Conservation (phyloP, 495 filamentous ascomycete genomes). For the Aspergillus wentii region DNA sequence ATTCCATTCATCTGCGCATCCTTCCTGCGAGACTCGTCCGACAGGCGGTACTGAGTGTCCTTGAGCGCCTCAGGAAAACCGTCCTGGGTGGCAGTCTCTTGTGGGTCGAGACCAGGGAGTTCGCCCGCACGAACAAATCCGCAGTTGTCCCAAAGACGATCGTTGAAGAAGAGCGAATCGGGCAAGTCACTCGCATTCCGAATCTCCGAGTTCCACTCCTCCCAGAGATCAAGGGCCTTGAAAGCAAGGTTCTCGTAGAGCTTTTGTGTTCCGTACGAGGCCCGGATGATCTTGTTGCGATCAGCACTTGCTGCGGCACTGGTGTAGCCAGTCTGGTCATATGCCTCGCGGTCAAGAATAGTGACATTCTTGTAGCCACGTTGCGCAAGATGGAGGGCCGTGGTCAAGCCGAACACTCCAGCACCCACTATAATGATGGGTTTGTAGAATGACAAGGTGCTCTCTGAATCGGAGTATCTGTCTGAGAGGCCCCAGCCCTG, state of each 20-base stretch:
- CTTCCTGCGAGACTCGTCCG: slow-evolving; percentile 17
- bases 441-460: too few relatives aligned
- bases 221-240: slow-evolving; percentile 31
- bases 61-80: slow-evolving; percentile 24
- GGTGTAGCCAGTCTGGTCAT: slow-evolving; percentile 27
- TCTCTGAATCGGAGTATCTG: too few relatives aligned
- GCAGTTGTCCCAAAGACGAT: slow-evolving; percentile 30
- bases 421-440: slow-evolving; percentile 40
- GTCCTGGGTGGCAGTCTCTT: slow-evolving; percentile 24
- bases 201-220: slow-evolving; percentile 36
- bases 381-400: slow-evolving; percentile 33
- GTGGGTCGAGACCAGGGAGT: slow-evolving; percentile 18
- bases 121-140: slow-evolving; percentile 21
- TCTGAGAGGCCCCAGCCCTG: too few relatives aligned
- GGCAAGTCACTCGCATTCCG: slow-evolving; percentile 18
- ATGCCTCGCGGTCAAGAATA: slow-evolving; percentile 38
- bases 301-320: too few relatives aligned
- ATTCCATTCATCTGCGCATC: slow-evolving; percentile 20
- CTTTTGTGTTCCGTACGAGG: slow-evolving; percentile 31
- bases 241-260: slow-evolving; percentile 38
- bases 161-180: slow-evolving; percentile 17
- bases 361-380: slow-evolving; percentile 36
- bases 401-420: slow-evolving; percentile 39
- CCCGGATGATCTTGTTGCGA: slow-evolving; percentile 41
- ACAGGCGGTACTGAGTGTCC: slow-evolving; percentile 24